Conservation (phyloP, 2,329 filamentous ascomycete species). For the Canariomyces notabilis region DNA sequence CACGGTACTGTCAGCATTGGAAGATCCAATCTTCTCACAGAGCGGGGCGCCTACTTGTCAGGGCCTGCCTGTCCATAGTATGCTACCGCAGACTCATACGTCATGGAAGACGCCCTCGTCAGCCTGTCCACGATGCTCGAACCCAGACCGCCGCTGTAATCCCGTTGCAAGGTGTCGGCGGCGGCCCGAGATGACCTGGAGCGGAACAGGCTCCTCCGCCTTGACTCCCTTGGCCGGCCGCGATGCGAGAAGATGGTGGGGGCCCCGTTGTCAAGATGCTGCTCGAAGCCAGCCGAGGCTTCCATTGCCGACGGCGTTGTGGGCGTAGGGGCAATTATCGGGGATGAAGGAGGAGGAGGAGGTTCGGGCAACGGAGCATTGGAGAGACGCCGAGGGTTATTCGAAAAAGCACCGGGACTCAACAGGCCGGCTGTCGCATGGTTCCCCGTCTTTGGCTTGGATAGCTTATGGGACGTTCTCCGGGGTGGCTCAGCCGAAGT, state of each 20-base stretch:
- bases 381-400: constrained; percentile 28
- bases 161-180: constrained; percentile 23
- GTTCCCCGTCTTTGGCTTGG: constrained; percentile 44
- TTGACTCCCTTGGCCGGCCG: constrained; percentile 23
- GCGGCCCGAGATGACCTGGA: constrained; percentile 32
- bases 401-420: constrained; percentile 33
- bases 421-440: constrained; percentile 40
- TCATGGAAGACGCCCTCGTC: constrained; percentile 32
- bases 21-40: background rate
- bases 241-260: constrained; percentile 18
- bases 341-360: constrained; percentile 12
- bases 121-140: constrained; percentile 23
- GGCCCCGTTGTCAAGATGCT: constrained; percentile 16
- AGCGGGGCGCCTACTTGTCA: constrained; percentile 26
- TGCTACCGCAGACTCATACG: constrained; percentile 27
- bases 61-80: constrained; percentile 26
- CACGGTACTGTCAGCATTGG: constrained; percentile 11
- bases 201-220: constrained; percentile 32
- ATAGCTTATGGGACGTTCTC: constrained; percentile 44
- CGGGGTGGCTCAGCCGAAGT: constrained; percentile 34
- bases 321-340: constrained; percentile 16
- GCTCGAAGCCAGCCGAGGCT: constrained; percentile 8
- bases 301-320: constrained; percentile 15
- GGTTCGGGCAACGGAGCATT: constrained; percentile 23
- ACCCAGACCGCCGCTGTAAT: constrained; percentile 29